Evolutionary conservation across 1,284 basidiomycete species (phyloP).

Genomic region (Ganoderma lucidum): DNA sequence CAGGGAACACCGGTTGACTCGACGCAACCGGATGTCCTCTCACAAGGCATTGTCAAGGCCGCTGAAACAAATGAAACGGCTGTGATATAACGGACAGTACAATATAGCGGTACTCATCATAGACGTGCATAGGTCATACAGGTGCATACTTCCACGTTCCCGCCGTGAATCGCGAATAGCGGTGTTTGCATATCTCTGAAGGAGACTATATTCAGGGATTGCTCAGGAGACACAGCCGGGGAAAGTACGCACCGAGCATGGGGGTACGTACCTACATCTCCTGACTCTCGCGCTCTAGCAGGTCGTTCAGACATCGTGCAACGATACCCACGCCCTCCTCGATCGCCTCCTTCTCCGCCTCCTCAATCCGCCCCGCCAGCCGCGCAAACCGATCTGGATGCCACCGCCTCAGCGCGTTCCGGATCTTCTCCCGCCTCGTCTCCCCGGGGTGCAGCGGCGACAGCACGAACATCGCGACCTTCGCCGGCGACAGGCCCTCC

Average conservation of each 20-base stretch:
- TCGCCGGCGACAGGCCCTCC: conserved; percentile 57
- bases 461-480: conserved; percentile 64
- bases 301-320: conserved; percentile 74
- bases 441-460: conserved; percentile 66
- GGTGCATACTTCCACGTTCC: conserved; percentile 20
- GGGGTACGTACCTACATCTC: conserved; percentile 8
- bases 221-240: neutral
- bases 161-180: conserved; percentile 11
- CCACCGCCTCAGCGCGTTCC: conserved; percentile 72
- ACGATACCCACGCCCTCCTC: conserved; percentile 74
- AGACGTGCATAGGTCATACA: conserved; percentile 15
- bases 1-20: too few relatives aligned
- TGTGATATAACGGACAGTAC: neutral
- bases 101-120: conserved; percentile 2
- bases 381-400: conserved; percentile 79
- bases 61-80: neutral
- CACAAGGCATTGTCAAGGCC: too few relatives aligned
- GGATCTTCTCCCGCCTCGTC: conserved; percentile 68
- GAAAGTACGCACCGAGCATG: neutral
- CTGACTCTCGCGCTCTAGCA: conserved; percentile 50
- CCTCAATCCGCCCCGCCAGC: conserved; percentile 58
- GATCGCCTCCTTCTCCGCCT: conserved; percentile 62
- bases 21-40: neutral
- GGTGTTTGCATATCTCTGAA: conserved; percentile 2
- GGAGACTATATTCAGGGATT: neutral